Evolutionary conservation across 495 filamentous ascomycete species (phyloP), one percentile per base, ranked within the genome.

Genomic region (Pyrenula massariospora): DNA sequence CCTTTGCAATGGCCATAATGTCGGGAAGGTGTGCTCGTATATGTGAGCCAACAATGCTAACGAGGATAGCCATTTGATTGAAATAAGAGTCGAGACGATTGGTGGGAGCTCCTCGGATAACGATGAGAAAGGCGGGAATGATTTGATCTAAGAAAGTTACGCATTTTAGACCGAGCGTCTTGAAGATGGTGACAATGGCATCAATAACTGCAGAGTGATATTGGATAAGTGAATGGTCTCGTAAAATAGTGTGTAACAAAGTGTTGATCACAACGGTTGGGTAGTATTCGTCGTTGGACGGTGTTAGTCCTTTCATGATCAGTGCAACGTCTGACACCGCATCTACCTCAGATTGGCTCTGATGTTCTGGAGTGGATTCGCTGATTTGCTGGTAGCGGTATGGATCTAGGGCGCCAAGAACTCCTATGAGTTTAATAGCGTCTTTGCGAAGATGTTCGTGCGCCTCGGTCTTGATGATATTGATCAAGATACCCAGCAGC

Each of bases 171-270:
- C 93, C 93, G 54, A 97, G 73, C 5, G 94, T 96, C 62, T 92
- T 89, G 71, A 97, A 99, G 54, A 97, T 97, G 56, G 87, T 95
- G 81, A 99, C 96, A 59, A 99, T 92, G 1, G 94, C 92, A 67
- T 96, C 93, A 57, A 99, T 90, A n/a, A 97, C 93, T 10, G 85
- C 84, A 1, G 90, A 93, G 64, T 99, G 93, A 63, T 94, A 89
- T 60, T 92, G 85, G 3, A 83, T 77, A 50, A 97, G 71, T 1
- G 93, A 96, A 48, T 82, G 83, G 63, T 99, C 93, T 60, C 89
- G 89, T 48, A 99, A 70, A 55, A 99, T 88, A 54, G 75, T 79
- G 54, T 89, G 85, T 65, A 97, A 82, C 50, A 99, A 73, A 1
- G 92, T 92, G 62, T 94, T 93, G 63, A 99, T 95, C 48, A 96